Conservation (phyloP, 495 filamentous ascomycete genomes). For the Platismatia glauca region DNA sequence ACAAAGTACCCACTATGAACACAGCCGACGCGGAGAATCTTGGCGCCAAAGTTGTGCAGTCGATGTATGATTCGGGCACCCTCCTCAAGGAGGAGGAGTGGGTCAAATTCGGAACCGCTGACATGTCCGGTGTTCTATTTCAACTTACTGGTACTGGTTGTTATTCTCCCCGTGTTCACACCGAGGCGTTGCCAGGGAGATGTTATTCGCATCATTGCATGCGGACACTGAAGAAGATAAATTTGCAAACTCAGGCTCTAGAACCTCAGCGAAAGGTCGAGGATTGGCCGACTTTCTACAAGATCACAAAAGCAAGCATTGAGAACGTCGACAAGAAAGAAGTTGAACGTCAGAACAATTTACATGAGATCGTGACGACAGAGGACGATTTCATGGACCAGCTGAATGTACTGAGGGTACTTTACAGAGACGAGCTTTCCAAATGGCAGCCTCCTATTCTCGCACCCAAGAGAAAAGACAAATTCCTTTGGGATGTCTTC, state of each 20-base stretch:
- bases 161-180: conserved; percentile 77
- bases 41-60: conserved; percentile 64
- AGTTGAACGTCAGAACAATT: conserved; percentile 81
- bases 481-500: conserved; percentile 80
- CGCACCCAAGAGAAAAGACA: conserved; percentile 56
- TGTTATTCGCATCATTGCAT: conserved; percentile 96
- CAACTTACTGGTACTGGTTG: conserved; percentile 91
- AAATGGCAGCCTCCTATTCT: conserved; percentile 74
- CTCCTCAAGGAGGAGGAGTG: conserved; percentile 91
- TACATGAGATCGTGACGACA: conserved; percentile 92
- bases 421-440: conserved; percentile 79
- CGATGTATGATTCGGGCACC: conserved; percentile 71
- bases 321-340: conserved; percentile 71
- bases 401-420: conserved; percentile 68
- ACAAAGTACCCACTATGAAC: conserved; percentile 98
- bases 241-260: conserved; percentile 61
- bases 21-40: conserved; percentile 91
- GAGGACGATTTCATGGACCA: conserved; percentile 87
- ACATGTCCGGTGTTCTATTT: conserved; percentile 78
- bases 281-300: conserved; percentile 91
- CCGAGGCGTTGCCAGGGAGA: conserved; percentile 59
- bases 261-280: conserved; percentile 58
- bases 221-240: conserved; percentile 88
- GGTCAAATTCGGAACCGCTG: conserved; percentile 78
- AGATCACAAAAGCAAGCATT: conserved; percentile 65